A percentile compares a stretch with the other conserved stretches of the same genome.
Conservation (phyloP, 352 stramenopile genomes). For the Globisporangium paddicum region DNA sequence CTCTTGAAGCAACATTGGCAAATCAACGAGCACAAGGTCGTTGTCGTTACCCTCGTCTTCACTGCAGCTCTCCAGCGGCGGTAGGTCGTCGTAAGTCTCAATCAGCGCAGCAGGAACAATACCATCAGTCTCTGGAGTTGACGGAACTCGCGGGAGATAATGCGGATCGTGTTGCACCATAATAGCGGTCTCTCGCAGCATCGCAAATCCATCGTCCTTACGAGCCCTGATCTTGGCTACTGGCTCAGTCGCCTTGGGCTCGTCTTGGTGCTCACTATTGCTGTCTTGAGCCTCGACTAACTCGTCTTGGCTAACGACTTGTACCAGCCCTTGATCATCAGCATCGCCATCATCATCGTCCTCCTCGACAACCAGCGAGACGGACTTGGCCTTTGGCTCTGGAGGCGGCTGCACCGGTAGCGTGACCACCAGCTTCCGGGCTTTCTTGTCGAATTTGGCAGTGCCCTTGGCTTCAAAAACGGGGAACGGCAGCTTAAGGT, state of each 20-base stretch:
- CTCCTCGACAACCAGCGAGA: conserved; percentile 35
- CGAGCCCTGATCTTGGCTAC: not conserved
- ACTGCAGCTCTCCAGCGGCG: conserved; percentile 50
- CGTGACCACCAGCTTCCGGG: conserved; percentile 65
- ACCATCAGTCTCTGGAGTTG: not conserved
- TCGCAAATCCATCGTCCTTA: conserved; percentile 43
- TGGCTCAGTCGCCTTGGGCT: not conserved
- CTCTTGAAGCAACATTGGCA: not conserved
- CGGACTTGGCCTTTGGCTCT: conserved; percentile 17
- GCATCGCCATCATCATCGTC: conserved; percentile 29
- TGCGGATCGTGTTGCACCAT: conserved; percentile 67
- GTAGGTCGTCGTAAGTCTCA: conserved; percentile 36
- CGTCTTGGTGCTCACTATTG: not conserved
- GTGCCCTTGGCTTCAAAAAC: conserved; percentile 73
- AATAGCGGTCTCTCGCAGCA: conserved; percentile 54
- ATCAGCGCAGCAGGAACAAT: not conserved
- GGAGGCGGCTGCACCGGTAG: conserved; percentile 67
- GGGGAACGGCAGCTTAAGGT: conserved; percentile 61
- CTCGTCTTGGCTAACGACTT: not conserved
- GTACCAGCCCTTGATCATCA: conserved; percentile 1
- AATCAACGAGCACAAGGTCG: conserved; percentile 11
- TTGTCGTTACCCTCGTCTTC: conserved; percentile 34
- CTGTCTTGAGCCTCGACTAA: not conserved
- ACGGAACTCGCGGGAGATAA: conserved; percentile 19
- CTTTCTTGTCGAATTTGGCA: conserved; percentile 84